Percentiles rank a stretch among this genome's conserved stretches.
These are phyloP conservation scores for Thymus mandschuricus DNA, from an alignment of 257 asterid genomes.

Conservation along the genomic window DNA sequence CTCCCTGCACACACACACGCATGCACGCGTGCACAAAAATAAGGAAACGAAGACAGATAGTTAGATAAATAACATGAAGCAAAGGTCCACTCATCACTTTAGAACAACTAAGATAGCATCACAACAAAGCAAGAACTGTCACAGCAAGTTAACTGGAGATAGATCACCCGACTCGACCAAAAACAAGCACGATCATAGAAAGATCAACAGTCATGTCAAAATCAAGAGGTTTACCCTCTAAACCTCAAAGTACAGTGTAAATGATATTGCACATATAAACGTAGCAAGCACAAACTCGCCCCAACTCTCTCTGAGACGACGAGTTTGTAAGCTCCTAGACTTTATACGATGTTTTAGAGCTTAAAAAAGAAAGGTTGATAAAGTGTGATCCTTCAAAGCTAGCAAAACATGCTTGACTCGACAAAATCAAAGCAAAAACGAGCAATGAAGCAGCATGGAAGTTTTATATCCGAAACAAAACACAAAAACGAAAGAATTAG, in stretches of 20 bases:
- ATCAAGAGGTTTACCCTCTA: not conserved
- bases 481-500: not conserved
- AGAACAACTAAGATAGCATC: not conserved
- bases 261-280: not conserved
- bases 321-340: too few relatives aligned
- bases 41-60: not conserved
- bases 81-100: not conserved
- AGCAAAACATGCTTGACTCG: too few relatives aligned
- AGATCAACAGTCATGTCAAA: not conserved
- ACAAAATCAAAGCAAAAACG: not conserved
- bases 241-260: not conserved
- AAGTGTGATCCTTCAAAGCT: too few relatives aligned
- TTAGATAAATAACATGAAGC: slow-evolving; percentile 4
- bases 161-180: not conserved
- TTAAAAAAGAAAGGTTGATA: too few relatives aligned
- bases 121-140: not conserved
- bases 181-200: not conserved
- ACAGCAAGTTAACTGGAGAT: not conserved
- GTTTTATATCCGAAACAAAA: slow-evolving; percentile 6
- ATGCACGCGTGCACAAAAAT: not conserved
- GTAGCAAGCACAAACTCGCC: not conserved
- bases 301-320: not conserved
- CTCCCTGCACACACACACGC: slow-evolving; percentile 49
- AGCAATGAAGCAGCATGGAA: slow-evolving; percentile 7
- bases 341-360: too few relatives aligned